Base-by-base conservation (phyloP, 106 monocot species). In the Chionographis japonica region DNA sequence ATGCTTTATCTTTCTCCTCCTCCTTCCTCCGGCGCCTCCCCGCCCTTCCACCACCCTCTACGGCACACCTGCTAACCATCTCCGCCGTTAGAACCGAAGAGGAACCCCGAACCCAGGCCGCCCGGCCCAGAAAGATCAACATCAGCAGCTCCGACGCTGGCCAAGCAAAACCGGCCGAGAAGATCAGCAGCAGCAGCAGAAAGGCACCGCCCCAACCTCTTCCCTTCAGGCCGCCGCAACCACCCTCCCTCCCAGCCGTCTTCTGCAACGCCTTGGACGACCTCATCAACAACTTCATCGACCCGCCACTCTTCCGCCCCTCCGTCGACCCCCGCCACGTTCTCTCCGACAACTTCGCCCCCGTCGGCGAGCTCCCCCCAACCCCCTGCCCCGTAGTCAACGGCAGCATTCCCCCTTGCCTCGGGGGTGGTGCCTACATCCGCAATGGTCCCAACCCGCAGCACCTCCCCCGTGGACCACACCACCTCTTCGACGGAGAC, bases 371-470 rank as follows among this genome's bases (percentile, higher is more conserved):
- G 69, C 84, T 88, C 18, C 75, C 78, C 4, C 88, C 88, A 2
- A 79, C 81, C 10, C 63, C 52, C 12, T 88, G 88, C 72, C 75
- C 78, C 53, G 76, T 81, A 2, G 68, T 79, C 61, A 77, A 59
- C 39, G 88, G 85, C 68, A 8, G 61, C 79, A 84, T 88, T n/a
- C 85, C 88, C 2, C 27, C 60, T n/a, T 84, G 81, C 78, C 88
- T 88, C 40, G 68, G 50, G 18, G 88, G 85, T 12, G 88, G 88
- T 0, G 81, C 81, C 58, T 88, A 88, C 79, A 85, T 88, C 75
- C 88, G 88, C 67, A 88, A 88, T 61, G 88, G 88, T 13, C 88
- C 88, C 36, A 88, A 88, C 59, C 84, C 88, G 8, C 85, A 85
- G 76, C 63, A 84, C 72, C 74, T 81, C 40, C 88, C 84, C 10